Evolutionary conservation across 2,329 filamentous ascomycete species (phyloP).

Genomic region (Fusarium begoniae): DNA sequence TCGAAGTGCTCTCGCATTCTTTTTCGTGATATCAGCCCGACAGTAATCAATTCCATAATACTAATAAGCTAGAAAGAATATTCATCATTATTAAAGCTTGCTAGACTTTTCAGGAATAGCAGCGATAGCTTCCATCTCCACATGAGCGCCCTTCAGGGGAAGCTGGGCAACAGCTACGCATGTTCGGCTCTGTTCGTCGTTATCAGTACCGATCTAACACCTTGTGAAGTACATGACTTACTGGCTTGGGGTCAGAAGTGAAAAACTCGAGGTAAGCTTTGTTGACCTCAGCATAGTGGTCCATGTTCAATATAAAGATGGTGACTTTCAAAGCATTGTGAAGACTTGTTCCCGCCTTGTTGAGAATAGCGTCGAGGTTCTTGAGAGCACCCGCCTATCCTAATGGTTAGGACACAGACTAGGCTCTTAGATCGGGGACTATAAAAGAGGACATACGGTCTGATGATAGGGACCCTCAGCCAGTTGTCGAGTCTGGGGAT

Average conservation of each 20-base stretch:
- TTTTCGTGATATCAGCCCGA: neutral
- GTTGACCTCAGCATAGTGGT: neutral
- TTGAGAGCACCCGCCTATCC: neutral
- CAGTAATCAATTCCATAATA: neutral
- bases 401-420: neutral
- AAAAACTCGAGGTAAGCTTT: conserved; percentile 1
- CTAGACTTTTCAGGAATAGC: neutral
- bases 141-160: neutral
- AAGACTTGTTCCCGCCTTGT: neutral
- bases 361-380: neutral
- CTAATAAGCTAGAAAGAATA: neutral
- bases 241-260: neutral
- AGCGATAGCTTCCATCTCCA: neutral
- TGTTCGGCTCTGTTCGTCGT: neutral
- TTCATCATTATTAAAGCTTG: neutral
- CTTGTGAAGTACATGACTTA: neutral
- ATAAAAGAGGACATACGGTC: neutral
- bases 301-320: neutral
- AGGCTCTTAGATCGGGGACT: rapidly evolving
- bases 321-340: neutral
- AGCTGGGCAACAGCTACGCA: neutral
- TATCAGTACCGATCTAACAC: neutral
- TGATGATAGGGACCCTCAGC: neutral
- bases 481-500: neutral
- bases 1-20: neutral